Percentiles rank a stretch among this genome's conserved stretches.
Evolutionary conservation across 2,329 filamentous ascomycete species (phyloP).

Genomic region (Clarireedia paspali): DNA sequence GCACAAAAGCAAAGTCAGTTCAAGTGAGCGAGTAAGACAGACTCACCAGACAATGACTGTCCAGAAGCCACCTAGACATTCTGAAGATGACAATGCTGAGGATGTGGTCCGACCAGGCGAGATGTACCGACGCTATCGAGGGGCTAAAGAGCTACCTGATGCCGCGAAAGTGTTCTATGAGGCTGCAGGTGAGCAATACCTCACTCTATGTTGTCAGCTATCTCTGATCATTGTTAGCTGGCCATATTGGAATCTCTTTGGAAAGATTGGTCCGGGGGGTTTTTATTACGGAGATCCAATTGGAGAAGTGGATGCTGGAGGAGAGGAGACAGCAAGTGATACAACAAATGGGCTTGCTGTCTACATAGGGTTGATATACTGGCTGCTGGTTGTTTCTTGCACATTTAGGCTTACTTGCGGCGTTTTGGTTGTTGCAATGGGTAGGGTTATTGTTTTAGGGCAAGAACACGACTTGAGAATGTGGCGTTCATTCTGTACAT

Average conservation of each 20-base stretch:
- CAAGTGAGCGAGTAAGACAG: conserved; percentile 17
- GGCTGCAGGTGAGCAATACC: conserved; percentile 31
- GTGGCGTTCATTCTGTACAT: no score
- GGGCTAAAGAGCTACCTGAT: conserved; percentile 35
- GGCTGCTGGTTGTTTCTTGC: neutral
- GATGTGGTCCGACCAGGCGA: conserved; percentile 28
- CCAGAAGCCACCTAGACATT: conserved; percentile 22
- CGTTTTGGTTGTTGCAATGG: no score
- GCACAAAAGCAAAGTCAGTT: conserved; percentile 22
- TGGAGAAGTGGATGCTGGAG: conserved; percentile 23
- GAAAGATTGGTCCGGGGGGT: conserved; percentile 22
- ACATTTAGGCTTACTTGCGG: no score
- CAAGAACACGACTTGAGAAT: no score
- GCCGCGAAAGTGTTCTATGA: conserved; percentile 36
- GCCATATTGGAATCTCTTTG: conserved; percentile 21
- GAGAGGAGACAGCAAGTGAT: conserved; percentile 17
- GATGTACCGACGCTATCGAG: conserved; percentile 32
- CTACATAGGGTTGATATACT: neutral
- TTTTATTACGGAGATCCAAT: conserved; percentile 22
- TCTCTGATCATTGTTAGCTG: conserved; percentile 16
- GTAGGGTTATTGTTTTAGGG: no score
- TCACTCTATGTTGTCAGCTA: neutral
- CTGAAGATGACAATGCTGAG: neutral
- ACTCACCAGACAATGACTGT: conserved; percentile 21
- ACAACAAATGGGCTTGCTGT: neutral